Conservation (phyloP, 106 monocot genomes). For the Alisma plantagoaquatica region DNA sequence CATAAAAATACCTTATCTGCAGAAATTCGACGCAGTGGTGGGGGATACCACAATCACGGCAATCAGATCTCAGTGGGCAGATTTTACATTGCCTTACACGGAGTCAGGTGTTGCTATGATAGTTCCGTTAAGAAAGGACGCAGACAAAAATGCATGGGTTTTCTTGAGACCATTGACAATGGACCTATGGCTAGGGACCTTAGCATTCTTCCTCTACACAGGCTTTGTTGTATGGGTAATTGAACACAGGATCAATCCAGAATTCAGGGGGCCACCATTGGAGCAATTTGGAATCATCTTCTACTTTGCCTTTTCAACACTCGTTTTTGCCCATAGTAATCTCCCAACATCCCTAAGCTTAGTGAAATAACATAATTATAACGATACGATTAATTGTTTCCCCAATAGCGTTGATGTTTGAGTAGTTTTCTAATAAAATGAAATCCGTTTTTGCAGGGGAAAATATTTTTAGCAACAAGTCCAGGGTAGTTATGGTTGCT, state of each 20-base stretch:
- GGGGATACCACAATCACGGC: conserved; percentile 5
- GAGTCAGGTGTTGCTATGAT: conserved; percentile 6
- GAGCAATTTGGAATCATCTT: neutral
- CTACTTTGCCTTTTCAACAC: conserved; percentile 8
- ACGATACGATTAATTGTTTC: neutral
- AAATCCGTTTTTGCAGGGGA: conserved; percentile 15
- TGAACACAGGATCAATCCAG: neutral
- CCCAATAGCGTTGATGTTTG: no score
- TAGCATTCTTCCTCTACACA: conserved; percentile 7
- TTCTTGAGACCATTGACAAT: conserved; percentile 1
- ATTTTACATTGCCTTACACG: conserved; percentile 11
- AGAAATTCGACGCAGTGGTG: conserved; percentile 9
- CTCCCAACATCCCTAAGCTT: no score
- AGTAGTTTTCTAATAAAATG: no score
- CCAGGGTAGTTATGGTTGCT: conserved; percentile 20
- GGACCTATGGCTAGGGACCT: conserved; percentile 2
- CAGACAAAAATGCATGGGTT: neutral
- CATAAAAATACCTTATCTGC: no score
- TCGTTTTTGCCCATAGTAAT: conserved; percentile 10
- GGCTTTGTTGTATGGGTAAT: conserved; percentile 2
- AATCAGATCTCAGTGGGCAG: neutral
- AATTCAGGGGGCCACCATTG: neutral
- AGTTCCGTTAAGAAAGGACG: neutral
- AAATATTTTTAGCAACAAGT: conserved; percentile 11
- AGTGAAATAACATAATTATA: neutral